Evolutionary conservation across 305 asterid species (phyloP).

Genomic region (Petunia hybrid): DNA sequence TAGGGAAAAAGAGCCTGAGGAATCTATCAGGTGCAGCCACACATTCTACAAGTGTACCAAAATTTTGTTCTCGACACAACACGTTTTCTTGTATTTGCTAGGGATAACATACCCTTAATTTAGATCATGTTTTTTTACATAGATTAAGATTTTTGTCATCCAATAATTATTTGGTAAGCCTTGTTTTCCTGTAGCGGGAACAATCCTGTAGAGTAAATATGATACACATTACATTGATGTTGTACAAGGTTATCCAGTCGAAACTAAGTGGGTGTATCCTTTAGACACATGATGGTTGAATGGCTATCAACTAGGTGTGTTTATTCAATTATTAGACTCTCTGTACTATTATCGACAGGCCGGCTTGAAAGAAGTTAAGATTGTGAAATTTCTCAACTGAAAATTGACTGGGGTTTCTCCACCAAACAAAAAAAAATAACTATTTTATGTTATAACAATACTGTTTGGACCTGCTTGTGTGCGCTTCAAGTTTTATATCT

Average conservation of each 20-base stretch:
- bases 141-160: constrained; percentile 9
- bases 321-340: too few species aligned
- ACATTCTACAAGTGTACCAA: constrained; percentile 31
- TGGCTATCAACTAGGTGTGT: neutral
- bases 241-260: constrained; percentile 18
- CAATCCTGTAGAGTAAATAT: neutral
- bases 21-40: constrained; percentile 30
- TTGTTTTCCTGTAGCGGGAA: neutral
- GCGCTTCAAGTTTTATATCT: too few species aligned
- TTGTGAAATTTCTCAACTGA: too few species aligned
- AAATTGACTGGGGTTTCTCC: too few species aligned
- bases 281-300: neutral
- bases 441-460: too few species aligned
- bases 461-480: too few species aligned
- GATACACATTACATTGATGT: neutral
- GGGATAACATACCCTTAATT: constrained; percentile 29
- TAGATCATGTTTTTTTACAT: constrained; percentile 33
- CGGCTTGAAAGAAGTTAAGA: too few species aligned
- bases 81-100: constrained; percentile 24
- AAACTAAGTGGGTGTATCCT: neutral
- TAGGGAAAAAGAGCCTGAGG: constrained; percentile 35
- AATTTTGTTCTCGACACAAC: constrained; percentile 38
- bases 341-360: too few species aligned
- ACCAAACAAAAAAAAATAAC: too few species aligned
- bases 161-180: constrained; percentile 32